A percentile compares a stretch with the other conserved stretches of the same genome.
These are phyloP conservation scores for Prunus armeniaca DNA, from an alignment of 306 rosid genomes.

Conservation along the genomic window DNA sequence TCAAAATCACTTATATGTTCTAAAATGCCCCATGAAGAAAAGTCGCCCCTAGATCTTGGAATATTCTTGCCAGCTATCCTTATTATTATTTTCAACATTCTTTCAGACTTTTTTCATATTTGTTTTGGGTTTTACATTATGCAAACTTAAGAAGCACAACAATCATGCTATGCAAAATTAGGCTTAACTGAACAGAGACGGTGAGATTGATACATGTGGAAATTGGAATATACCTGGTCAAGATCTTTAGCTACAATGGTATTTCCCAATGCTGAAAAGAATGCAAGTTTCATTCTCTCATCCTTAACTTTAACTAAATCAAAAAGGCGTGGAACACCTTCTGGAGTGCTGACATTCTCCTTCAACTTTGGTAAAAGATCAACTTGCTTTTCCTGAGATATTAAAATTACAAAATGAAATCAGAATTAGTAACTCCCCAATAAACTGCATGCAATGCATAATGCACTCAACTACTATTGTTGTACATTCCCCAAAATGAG, in stretches of 20 bases:
- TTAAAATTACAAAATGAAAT: slow-evolving; percentile 8
- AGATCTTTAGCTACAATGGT: slow-evolving; percentile 86
- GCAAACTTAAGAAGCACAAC: background rate
- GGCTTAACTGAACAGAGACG: background rate
- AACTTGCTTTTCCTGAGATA: slow-evolving; percentile 80
- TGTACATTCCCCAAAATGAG: background rate
- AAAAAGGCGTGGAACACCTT: slow-evolving; percentile 88
- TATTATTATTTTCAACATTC: background rate
- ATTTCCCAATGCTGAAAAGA: slow-evolving; percentile 69
- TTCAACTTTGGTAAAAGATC: slow-evolving; percentile 58
- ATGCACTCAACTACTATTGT: background rate
- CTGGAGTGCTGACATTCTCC: slow-evolving; percentile 66
- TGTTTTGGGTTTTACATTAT: background rate
- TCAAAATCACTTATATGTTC: background rate
- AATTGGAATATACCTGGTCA: slow-evolving; percentile 66
- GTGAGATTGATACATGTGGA: background rate
- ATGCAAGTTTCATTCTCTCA: slow-evolving; percentile 90
- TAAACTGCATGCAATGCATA: background rate
- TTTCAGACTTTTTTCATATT: background rate
- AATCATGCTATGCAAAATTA: background rate
- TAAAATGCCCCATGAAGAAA: background rate
- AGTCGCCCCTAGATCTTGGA: background rate
- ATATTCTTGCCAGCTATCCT: background rate
- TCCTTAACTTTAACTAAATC: slow-evolving; percentile 78
- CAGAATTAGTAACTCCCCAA: slow-evolving; percentile 12